Evolutionary conservation across 1,284 basidiomycete species (phyloP), one percentile per base, ranked within the genome.

Genomic region (Volvariella volvacea): DNA sequence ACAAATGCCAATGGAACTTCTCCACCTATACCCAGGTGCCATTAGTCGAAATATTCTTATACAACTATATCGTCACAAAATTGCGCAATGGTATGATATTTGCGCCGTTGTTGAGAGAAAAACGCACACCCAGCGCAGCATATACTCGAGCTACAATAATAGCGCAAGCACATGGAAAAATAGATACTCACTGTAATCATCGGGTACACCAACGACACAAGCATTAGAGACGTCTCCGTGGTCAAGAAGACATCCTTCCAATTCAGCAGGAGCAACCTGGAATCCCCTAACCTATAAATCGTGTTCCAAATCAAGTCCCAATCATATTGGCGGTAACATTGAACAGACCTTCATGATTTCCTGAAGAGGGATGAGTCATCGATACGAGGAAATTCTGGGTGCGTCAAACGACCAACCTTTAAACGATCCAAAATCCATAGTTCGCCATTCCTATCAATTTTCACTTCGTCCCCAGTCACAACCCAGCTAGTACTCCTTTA

Each of bases 121-220:
- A 32, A 32, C 30, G n/a, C 9, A n/a, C n/a, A 32, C n/a, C n/a
- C 30, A 9, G 10, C 30, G 30, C n/a, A 32, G 10, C 9, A 32
- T 9, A 12, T 4, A 19, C 25, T 20, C 4, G 38, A 9, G 30
- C 30, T n/a, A n/a, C n/a, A n/a, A n/a, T n/a, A n/a, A n/a, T n/a
- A n/a, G n/a, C n/a, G n/a, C n/a, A n/a, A n/a, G n/a, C n/a, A n/a
- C 10, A 16, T 22, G 22, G 19, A 25, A 16, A 42, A 22, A 17
- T 15, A 36, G 34, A 15, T 44, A 42, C 49, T 38, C 34, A 65
- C 67, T 68, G 51, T 76, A 87, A 10, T 88, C 84, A 55, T 92
- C 84, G 1, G 78, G 80, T 3, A 90, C 60, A 2, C 85, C 80
- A 14, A 92, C 83, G 3, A 92, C 86, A 49, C 87, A 88, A 1